These are phyloP conservation scores for Lichtheimia corymbifera DNA, from an alignment of 371 early-diverging fungal species.

Conservation along the genomic window DNA sequence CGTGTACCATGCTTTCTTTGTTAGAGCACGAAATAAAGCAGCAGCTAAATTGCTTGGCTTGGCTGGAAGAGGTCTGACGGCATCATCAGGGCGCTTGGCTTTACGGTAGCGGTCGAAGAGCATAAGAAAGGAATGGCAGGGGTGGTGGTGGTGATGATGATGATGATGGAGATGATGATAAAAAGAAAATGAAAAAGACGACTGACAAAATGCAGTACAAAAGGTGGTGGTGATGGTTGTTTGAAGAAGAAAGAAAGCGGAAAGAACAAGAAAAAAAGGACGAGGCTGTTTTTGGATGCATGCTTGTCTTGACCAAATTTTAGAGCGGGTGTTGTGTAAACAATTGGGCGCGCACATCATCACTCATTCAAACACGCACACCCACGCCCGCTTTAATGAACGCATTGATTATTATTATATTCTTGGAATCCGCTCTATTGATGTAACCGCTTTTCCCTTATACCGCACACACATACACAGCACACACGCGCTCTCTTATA, in stretches of 20 bases:
- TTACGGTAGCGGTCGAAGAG: conserved; percentile 10
- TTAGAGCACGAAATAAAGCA: conserved; percentile 32
- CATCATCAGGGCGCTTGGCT: conserved; percentile 2
- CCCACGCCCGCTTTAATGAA: too few relatives aligned
- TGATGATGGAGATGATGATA: neutral
- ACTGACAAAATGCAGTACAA: neutral
- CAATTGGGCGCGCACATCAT: too few relatives aligned
- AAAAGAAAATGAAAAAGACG: neutral
- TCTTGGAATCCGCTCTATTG: too few relatives aligned
- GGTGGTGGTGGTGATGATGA: neutral
- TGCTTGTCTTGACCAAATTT: too few relatives aligned
- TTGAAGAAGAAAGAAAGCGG: neutral
- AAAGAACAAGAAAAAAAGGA: too few relatives aligned
- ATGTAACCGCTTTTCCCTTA: too few relatives aligned
- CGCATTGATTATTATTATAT: too few relatives aligned
- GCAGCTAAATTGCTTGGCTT: conserved; percentile 24
- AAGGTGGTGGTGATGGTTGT: neutral
- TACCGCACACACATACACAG: too few relatives aligned
- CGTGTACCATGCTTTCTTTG: conserved; percentile 21
- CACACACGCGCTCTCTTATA: too few relatives aligned
- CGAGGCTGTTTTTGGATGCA: too few relatives aligned
- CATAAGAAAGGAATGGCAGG: conserved; percentile 9
- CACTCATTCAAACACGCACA: too few relatives aligned
- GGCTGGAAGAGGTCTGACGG: conserved; percentile 7
- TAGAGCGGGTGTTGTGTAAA: too few relatives aligned